Evolutionary conservation across 176 grass and related monocot species (phyloP), one percentile per base, ranked within the genome.

Genomic region (Saccharum officinarum): DNA sequence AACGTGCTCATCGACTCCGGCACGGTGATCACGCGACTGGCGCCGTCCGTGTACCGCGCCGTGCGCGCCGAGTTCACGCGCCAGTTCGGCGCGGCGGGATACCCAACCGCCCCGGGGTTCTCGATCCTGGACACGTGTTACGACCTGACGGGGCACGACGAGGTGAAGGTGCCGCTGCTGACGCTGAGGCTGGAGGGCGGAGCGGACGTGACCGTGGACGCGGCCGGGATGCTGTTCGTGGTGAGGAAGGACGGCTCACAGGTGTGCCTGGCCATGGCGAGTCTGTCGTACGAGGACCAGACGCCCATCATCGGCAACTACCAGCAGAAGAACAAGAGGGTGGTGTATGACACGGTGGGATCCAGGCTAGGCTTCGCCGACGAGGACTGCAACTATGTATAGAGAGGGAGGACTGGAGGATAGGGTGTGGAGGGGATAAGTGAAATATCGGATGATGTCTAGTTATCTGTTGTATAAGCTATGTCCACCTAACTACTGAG

Each of bases 251-350:
- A 98, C 76, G 96, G 87, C 15, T 92, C 96, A 1, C 96, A 91
- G 83, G 96, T 94, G 36, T 98, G 96, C 82, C 76, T 98, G 68
- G 96, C 96, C 5, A 66, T 95, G 47, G 96, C 96, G 6, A 82
- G 89, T 42, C 85, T 95, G 2, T n/a, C 88, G 4, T 92, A 89
- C n/a, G 96, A 98, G 75, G 96, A 95, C 83, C 83, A 95, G 77
- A 77, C 73, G 37, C 93, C 89, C 5, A 98, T 95, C 78, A 84
- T 98, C 13, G 96, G 96, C 18, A 98, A 95, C 80, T 95, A 98
- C 80, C 96, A 98, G 78, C 96, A 95, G 88, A 98, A 94, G 89
- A 98, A 95, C 81, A 92, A 94, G 70, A 95, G 96, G 88, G 83
- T 95, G 10, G 85, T 98, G 59, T 98, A 95, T 68, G 96, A 98